phyloP scores from a whole-genome alignment of 2,329 filamentous ascomycete species.

The Hortaea werneckii region DNA sequence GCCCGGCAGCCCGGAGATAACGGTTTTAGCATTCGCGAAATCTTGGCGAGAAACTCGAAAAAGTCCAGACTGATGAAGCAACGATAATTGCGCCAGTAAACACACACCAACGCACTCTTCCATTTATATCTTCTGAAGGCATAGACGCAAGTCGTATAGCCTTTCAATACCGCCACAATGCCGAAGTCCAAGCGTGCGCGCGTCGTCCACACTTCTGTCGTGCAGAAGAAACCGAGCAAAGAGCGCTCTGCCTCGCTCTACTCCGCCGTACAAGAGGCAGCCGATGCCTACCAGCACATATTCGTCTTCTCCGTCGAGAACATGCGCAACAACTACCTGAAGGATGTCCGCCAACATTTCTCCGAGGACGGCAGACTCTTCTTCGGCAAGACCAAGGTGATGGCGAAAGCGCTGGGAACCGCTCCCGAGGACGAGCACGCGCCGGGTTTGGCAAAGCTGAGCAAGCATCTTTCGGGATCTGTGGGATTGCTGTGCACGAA shows the following conservation, averaged over 20 bases:
- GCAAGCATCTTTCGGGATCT: slow-evolving; percentile 62
- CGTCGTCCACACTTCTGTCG: slow-evolving; percentile 82
- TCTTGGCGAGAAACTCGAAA: no score
- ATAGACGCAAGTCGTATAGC: no score
- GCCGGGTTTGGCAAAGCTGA: slow-evolving; percentile 62
- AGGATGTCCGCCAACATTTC: slow-evolving; percentile 78
- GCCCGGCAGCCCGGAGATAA: no score
- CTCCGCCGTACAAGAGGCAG: slow-evolving; percentile 72
- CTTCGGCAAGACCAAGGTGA: slow-evolving; percentile 99
- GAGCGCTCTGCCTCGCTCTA: slow-evolving; percentile 80
- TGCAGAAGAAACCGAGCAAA: slow-evolving; percentile 79
- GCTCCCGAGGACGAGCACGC: slow-evolving; percentile 63
- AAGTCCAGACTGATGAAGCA: no score
- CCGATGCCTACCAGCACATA: slow-evolving; percentile 79
- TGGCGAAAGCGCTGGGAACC: slow-evolving; percentile 84
- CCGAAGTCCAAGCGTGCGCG: slow-evolving; percentile 92
- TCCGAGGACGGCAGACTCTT: slow-evolving; percentile 76
- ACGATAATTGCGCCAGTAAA: no score
- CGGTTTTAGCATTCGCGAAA: no score
- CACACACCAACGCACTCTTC: no score
- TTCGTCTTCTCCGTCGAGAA: slow-evolving; percentile 93
- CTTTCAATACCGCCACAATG: slow-evolving; percentile 47
- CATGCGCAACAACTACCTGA: slow-evolving; percentile 95
- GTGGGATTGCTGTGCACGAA: slow-evolving; percentile 88
- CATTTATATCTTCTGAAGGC: no score